phyloP scores from a whole-genome alignment of 176 grass and related monocot species.

The Saccharum spontaneum region DNA sequence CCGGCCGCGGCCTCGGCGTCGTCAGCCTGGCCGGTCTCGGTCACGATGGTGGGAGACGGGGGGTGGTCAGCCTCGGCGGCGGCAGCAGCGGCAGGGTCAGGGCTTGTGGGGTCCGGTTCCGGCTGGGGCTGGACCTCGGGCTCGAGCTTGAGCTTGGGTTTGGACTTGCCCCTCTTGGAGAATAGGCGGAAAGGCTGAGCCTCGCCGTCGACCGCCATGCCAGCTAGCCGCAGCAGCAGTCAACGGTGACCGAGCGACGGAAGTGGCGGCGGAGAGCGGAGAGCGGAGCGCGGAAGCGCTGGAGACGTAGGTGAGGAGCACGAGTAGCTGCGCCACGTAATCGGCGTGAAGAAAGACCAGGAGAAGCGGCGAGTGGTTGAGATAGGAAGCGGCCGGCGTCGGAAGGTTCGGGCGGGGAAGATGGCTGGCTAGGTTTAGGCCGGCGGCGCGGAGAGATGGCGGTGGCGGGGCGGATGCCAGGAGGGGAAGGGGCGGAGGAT shows the following conservation, averaged over 20 bases:
- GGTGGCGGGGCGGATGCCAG: not conserved
- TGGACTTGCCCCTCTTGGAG: conserved; percentile 42
- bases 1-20: not conserved
- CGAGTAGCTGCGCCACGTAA: not conserved
- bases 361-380: not conserved
- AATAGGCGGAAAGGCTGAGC: conserved; percentile 57
- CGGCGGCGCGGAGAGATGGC: conserved; percentile 21
- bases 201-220: conserved; percentile 53
- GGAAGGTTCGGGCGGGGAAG: not conserved
- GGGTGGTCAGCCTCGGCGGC: conserved; percentile 19
- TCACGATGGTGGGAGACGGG: conserved; percentile 14
- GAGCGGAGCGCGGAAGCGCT: not conserved
- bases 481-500: not conserved
- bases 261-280: not conserved
- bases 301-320: not conserved
- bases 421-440: conserved; percentile 18
- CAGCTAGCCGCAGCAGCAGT: not conserved
- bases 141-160: not conserved
- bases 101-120: not conserved
- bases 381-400: not conserved
- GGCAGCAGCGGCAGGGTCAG: not conserved
- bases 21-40: conserved; percentile 14
- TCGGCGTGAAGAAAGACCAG: not conserved
- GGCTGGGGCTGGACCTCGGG: not conserved
- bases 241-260: not conserved